Conservation (phyloP, 1,139 yeast species). For the Yamadazyma sp. region DNA sequence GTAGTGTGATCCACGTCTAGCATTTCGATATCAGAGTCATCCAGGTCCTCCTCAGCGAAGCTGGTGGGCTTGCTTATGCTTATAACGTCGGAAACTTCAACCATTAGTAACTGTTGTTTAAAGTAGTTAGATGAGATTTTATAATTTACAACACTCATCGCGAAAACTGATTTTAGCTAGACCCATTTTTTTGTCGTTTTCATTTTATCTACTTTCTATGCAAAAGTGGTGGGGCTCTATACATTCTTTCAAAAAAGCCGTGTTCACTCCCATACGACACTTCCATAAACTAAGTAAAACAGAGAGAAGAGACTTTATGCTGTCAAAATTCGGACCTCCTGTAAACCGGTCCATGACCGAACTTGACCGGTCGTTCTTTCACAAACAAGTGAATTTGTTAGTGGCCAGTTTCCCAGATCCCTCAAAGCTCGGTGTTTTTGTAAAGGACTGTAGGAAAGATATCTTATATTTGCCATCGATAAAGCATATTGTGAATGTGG, state of each 20-base stretch:
- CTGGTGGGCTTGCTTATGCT: conserved; percentile 36
- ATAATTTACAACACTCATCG: conserved; percentile 8
- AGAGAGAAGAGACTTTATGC: conserved; percentile 27
- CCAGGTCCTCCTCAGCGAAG: conserved; percentile 10
- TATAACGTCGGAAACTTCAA: conserved; percentile 35
- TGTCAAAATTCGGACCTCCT: conserved; percentile 59
- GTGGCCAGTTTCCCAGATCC: conserved; percentile 74
- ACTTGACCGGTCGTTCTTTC: conserved; percentile 67
- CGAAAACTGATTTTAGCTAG: background rate
- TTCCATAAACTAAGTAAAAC: conserved; percentile 25
- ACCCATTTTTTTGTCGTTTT: background rate
- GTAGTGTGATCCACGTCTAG: conserved; percentile 24
- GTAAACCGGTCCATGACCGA: conserved; percentile 61
- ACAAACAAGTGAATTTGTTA: conserved; percentile 54
- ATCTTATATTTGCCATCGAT: conserved; percentile 63
- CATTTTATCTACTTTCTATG: conserved; percentile 5
- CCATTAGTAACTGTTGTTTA: conserved; percentile 4
- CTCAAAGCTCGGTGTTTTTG: conserved; percentile 53
- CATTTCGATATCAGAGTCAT: conserved; percentile 33
- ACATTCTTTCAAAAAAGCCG: conserved; percentile 2
- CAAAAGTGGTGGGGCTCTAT: conserved; percentile 9
- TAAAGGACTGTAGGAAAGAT: conserved; percentile 53
- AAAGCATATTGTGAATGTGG: conserved; percentile 59
- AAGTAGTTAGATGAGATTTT: background rate
- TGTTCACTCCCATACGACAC: conserved; percentile 6